Evolutionary conservation across 352 stramenopile species (phyloP), one percentile per base, ranked within the genome.

Genomic region (Phytophthora foliorum): DNA sequence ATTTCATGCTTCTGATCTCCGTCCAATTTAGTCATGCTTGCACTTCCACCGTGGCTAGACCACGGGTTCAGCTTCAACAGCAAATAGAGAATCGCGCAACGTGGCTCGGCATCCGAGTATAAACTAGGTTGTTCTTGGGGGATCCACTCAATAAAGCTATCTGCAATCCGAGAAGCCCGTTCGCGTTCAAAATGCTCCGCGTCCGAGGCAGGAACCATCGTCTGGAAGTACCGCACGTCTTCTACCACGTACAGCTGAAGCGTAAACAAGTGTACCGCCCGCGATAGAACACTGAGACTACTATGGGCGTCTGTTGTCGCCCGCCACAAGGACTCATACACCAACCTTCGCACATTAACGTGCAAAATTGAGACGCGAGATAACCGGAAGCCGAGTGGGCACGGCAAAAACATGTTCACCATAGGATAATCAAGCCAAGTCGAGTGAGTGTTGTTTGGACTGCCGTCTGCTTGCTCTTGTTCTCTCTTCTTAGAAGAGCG

Each of bases 1-100:
- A 93, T 89, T 67, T 94, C 87, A 59, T 94, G 87, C 57, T 94
- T 94, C 52, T 93, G 87, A 61, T 94, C 87, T 11, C 87, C 87
- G 44, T 94, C 87, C 24, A 94, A 54, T 32, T 84, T 84, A 16
- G 84, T 81, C 72, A 81, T 85, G 19, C 78, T 84, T 32, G 73
- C 76, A 50, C 77, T 84, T 29, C 81, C 74, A 41, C 76, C 75
- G 22, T 81, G 80, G 9, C 75, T 78, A 0, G 84, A 84, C 87
- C 87, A 94, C 24, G 87, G 87, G 22, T 94, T 91, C 29, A 94
- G 58, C 52, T 88, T 84, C 38, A 94, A 46, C n/a, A 93, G 62
- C 14, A 93, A 53, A 49, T 92, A 62, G 16, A 93, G 56, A 31
- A 90, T 72, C 0, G 80, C 72, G 5, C 68, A 67, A 5, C 81